These are phyloP conservation scores for Spongiforma sp. DNA, from an alignment of 1,284 basidiomycete genomes.

Conservation along the genomic window DNA sequence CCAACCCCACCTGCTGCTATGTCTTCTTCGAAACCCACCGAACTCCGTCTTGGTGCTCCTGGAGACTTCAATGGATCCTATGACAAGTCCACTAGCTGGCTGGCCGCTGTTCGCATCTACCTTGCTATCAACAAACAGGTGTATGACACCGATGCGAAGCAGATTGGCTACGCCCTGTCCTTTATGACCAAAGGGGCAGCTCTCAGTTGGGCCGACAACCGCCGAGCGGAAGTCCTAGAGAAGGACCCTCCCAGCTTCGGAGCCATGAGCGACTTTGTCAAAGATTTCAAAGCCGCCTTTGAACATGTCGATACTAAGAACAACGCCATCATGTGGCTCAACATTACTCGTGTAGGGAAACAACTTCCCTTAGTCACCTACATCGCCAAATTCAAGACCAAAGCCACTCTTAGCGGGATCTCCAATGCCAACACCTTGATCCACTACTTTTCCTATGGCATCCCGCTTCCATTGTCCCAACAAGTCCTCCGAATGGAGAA, in stretches of 20 bases:
- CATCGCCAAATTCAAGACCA: neutral
- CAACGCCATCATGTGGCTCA: neutral
- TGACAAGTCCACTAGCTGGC: no score
- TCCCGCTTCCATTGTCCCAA: neutral
- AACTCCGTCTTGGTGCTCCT: no score
- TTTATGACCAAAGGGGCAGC: no score
- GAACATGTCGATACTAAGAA: neutral
- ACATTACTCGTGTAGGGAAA: neutral
- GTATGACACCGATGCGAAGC: no score
- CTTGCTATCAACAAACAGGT: no score
- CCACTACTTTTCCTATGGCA: neutral
- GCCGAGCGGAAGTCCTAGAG: no score
- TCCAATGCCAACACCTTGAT: neutral
- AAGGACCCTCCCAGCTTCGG: neutral
- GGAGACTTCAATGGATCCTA: no score
- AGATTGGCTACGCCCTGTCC: no score
- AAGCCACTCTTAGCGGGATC: accelerated
- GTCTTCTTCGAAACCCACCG: no score
- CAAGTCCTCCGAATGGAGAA: neutral
- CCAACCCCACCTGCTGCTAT: no score
- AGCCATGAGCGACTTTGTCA: neutral
- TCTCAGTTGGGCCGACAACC: no score
- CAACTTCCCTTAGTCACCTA: neutral
- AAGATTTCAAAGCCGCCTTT: neutral
- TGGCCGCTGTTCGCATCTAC: no score